Evolutionary conservation across 2,329 filamentous ascomycete genomes (phyloP), one percentile per base, ranked within the genome.

Genomic region (Beauveria bassiana): DNA sequence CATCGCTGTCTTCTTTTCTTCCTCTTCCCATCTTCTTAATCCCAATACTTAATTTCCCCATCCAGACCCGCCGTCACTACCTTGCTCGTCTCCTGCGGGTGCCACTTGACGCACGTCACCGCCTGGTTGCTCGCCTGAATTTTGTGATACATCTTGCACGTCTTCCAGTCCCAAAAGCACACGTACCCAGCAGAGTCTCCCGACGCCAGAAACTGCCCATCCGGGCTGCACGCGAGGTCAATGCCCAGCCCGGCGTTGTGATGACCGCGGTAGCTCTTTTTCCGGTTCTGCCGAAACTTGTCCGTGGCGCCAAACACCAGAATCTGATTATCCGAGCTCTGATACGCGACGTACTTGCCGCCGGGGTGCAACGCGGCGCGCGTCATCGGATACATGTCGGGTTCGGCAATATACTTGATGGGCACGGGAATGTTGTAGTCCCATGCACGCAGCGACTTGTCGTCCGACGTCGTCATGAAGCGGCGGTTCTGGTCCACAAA

Each of bases 81-180:
- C 81, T 97, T 97, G 71, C 89, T 95, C 20, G 89, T 95, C 80
- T 99, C 95, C 76, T 97, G 90, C n/a, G 93, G 92, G 75, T 98
- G 93, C 93, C 95, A 99, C 72, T 90, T 89, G 62, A 95, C 85
- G 66, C 88, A 90, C n/a, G 91, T 91, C 60, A 97, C 82, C 5
- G 93, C 86, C 59, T 88, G 85, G 60, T 91, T 92, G 63, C 90
- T 86, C 26, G 91, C 93, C 75, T 89, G 85, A 66, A 99, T 86
- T 81, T 98, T 98, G 77, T 96, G 91, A 76, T 91, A 96, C 92
- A 99, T 93, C 78, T 97, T 98, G 74, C 93, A 96, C 45, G 92
- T 97, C 84, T 99, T 99, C 91, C 93, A 99, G 75, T 98, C 95
- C 91, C 93, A 99, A 77, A 98, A 97, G 75, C 90, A 96, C 53